Conservation (phyloP, 805 yeast genomes). For the Saccharomyces paradoxus region DNA sequence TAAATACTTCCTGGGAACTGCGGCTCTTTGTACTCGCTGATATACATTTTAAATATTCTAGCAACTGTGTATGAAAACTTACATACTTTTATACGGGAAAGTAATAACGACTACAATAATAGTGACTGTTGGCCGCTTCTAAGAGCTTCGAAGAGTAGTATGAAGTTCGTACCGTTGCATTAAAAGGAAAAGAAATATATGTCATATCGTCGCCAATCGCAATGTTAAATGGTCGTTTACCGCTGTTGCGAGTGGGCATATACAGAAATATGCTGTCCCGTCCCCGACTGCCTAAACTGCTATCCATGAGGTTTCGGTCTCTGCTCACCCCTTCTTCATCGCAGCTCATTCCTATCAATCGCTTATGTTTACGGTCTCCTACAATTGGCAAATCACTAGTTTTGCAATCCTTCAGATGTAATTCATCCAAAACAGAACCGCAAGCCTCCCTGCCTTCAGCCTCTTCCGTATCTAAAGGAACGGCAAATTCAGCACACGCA, state of each 20-base stretch:
- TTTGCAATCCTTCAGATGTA: neutral
- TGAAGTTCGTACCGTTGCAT: neutral
- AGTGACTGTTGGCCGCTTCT: neutral
- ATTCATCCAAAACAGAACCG: neutral
- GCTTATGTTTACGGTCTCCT: neutral
- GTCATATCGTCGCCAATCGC: neutral
- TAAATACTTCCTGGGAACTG: neutral
- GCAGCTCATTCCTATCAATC: neutral
- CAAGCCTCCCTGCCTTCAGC: neutral
- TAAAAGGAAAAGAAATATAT: neutral
- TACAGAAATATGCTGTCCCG: neutral
- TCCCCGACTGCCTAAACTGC: neutral
- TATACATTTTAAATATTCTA: neutral
- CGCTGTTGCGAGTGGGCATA: neutral
- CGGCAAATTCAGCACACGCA: constrained; percentile 1
- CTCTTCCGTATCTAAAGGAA: neutral
- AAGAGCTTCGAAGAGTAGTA: neutral
- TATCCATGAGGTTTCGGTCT: neutral
- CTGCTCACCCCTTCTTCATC: neutral
- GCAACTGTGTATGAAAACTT: neutral
- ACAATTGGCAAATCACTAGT: neutral
- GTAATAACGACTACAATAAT: neutral
- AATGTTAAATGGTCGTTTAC: neutral
- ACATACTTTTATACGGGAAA: neutral
- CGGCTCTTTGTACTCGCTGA: neutral